A percentile compares a stretch with the other conserved stretches of the same genome.
Conservation (phyloP, 441 rosid genomes). For the Adansonia rubrostipa region DNA sequence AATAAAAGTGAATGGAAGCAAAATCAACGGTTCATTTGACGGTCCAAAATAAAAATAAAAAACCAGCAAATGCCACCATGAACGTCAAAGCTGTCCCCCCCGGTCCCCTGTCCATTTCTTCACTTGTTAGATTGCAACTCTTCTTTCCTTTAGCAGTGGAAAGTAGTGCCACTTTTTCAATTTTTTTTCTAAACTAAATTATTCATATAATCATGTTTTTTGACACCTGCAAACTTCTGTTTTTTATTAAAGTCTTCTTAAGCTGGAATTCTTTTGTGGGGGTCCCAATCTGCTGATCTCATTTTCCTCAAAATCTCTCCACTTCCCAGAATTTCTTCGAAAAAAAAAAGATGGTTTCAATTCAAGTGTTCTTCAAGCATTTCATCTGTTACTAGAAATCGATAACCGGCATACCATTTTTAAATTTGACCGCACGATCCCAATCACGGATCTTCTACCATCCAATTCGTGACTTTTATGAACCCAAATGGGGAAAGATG, state of each 20-base stretch:
- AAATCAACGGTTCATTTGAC: constrained; percentile 38
- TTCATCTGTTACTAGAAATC: too few relatives aligned
- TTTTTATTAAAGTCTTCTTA: background rate
- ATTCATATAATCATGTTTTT: background rate
- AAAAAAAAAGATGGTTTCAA: constrained; percentile 7
- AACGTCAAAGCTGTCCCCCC: background rate
- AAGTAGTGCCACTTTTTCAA: background rate
- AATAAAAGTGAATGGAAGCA: constrained; percentile 21
- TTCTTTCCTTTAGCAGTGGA: background rate
- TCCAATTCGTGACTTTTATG: too few relatives aligned
- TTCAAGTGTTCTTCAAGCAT: too few relatives aligned
- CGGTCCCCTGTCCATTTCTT: background rate
- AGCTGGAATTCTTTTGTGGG: background rate
- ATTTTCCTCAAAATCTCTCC: constrained; percentile 22
- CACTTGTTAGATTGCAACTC: background rate
- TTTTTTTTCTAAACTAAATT: background rate
- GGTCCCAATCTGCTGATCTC: constrained; percentile 24
- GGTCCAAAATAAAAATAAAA: background rate
- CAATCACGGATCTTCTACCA: too few relatives aligned
- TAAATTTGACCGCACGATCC: too few relatives aligned
- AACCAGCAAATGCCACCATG: constrained; percentile 1
- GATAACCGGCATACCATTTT: too few relatives aligned
- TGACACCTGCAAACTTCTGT: background rate
- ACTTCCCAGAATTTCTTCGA: constrained; percentile 1
- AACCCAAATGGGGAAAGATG: too few relatives aligned